phyloP scores from a whole-genome alignment of 2,329 filamentous ascomycete species.

The Aspergillus terreus region DNA sequence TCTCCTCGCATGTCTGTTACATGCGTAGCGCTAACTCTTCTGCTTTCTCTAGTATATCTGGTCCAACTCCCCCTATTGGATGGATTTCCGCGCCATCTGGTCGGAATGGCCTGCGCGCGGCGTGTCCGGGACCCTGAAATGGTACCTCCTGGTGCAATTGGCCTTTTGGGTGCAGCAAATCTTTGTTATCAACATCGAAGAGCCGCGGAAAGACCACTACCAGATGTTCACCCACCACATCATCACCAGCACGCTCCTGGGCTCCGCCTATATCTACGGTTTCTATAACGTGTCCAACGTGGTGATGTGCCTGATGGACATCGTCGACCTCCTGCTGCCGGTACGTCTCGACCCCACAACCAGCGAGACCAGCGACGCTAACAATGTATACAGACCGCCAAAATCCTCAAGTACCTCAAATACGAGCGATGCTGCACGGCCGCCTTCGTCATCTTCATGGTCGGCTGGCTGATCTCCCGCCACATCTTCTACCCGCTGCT shows the following conservation, averaged over 20 bases:
- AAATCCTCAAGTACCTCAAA: conserved; percentile 87
- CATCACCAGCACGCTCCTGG: conserved; percentile 78
- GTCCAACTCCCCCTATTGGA: conserved; percentile 71
- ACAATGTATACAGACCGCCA: conserved; percentile 62
- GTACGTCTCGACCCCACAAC: conserved; percentile 50
- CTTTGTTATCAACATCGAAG: conserved; percentile 89
- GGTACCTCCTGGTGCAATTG: conserved; percentile 85
- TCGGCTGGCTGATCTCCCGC: conserved; percentile 77
- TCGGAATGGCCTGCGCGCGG: conserved; percentile 77
- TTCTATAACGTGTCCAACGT: conserved; percentile 84
- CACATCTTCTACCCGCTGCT: conserved; percentile 76
- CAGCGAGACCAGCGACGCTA: background rate
- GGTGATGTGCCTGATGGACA: conserved; percentile 88
- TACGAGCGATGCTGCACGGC: conserved; percentile 73
- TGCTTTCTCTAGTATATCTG: conserved; percentile 66
- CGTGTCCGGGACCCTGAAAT: conserved; percentile 71
- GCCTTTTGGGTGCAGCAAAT: conserved; percentile 95
- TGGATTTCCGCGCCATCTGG: conserved; percentile 77
- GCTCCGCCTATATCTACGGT: conserved; percentile 79
- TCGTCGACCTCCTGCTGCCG: conserved; percentile 83
- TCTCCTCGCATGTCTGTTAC: background rate
- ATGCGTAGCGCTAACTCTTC: conserved; percentile 1
- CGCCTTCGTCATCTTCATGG: conserved; percentile 79
- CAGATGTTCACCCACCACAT: conserved; percentile 97
- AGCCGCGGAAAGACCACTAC: conserved; percentile 87